Evolutionary conservation across 495 filamentous ascomycete species (phyloP), one percentile per base, ranked within the genome.

Genomic region (Pyronema omphalodes): DNA sequence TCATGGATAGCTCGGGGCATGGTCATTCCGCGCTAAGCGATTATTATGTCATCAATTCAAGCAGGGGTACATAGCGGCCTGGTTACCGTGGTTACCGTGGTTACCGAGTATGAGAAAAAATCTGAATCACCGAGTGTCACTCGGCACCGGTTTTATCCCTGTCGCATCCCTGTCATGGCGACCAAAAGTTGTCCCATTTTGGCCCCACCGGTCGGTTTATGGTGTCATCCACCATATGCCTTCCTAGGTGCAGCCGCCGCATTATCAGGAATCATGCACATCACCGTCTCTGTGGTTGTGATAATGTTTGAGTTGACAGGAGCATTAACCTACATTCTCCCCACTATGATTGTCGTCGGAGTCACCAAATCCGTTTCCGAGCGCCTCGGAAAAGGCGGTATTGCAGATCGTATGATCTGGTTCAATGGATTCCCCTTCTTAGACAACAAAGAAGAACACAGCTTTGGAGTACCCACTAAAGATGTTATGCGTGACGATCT

Each of bases 271-370:
- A 94, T 96, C 61, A 96, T 94, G 88, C 88, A 94, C 66, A 83
- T 96, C 62, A 94, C 88, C 0, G 83, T 96, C 18, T 93, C 89
- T 0, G 86, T 96, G 15, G 88, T 93, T 6, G 89, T 96, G 58
- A 95, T 96, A 58, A 94, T 95, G 89, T 96, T 96, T 58, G 89
- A 96, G 66, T 71, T 96, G 49, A 96, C 89, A 0, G 89, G 89
- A 3, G 89, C 89, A 44, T 73, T 96, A 56, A 93, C 86, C 2
- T 96, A 96, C 66, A 95, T 96, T 54, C 72, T 96, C 37, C 89
- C 89, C 3, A 96, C 91, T 9, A 94, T 95, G 91, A 96, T 98
- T 58, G 91, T 98, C 8, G 91, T 96, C 17, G 91, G 91, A 23
- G 82, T 96, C 43, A 95, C 93, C 53, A 98, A 98, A 72, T 86